Base-by-base conservation (phyloP, 768 basidiomycete genomes). In the Lentinula guzmanii region DNA sequence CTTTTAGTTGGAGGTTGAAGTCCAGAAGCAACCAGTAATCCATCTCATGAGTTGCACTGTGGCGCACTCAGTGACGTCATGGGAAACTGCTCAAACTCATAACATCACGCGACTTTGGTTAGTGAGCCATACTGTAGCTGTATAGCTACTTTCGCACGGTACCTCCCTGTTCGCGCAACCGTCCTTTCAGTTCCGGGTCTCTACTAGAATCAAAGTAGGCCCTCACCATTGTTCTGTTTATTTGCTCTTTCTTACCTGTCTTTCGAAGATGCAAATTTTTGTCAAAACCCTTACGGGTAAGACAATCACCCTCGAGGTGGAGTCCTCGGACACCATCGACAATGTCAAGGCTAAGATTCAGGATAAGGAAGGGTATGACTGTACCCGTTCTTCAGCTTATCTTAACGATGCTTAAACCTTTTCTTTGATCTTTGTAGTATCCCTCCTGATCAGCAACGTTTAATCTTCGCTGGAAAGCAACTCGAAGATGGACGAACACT, bases 291-390 rank as follows among this genome's bases (percentile, higher is more conserved):
- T 95, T 67, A 95, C 92, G 74, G 91, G 90, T 65, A 93, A 95
- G 89, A 95, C 93, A 65, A 97, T 97, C 86, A 95, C 94, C 82
- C 90, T 96, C 64, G 95, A 97, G 88, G 93, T 95, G 76, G 93
- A 95, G 84, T 93, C 92, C 71, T 91, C 90, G 64, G 93, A 95
- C 82, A 95, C 93, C 70, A 93, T 95, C 78, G 93, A 95, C 82
- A 94, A 94, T 73, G 93, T 95, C 74, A 95, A 95, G 81, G 87
- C 81, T 68, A 82, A 82, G 74, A 83, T 82, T 68, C 80, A 82
- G 70, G 80, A 82, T 68, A 82, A 82, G 73, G 80, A 83, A 74
- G 82, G 82, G 82, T 82, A 60, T 57, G 79, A 68, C 13, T 31
- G 10, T 37, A 43, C 53, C 5, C 8, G 5, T 39, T 37, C 39